A percentile compares a stretch with the other conserved stretches of the same genome.
Conservation (phyloP, 257 asterid genomes). For the Osmanthus fragrans region DNA sequence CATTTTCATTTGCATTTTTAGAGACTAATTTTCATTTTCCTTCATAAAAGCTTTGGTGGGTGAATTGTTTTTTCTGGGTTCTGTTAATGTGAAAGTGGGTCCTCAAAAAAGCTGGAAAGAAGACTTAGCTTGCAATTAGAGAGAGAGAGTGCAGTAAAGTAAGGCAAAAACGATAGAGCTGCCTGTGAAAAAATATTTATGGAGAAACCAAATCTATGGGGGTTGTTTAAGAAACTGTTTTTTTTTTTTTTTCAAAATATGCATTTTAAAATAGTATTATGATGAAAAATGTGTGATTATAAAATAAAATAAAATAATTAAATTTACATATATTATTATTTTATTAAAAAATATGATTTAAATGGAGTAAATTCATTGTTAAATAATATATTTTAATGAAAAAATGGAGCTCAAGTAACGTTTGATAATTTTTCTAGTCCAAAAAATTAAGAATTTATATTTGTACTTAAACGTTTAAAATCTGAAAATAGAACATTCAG, state of each 20-base stretch:
- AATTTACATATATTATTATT: no score
- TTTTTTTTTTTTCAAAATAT: no score
- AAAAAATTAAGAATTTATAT: no score
- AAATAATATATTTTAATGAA: no score
- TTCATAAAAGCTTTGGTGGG: constrained; percentile 35
- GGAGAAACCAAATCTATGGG: neutral
- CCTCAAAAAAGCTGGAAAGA: constrained; percentile 53
- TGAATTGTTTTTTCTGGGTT: constrained; percentile 53
- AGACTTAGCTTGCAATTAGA: constrained; percentile 66
- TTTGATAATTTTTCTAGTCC: neutral
- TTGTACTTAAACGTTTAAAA: constrained; percentile 11
- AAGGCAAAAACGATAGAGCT: constrained; percentile 34
- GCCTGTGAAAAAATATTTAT: constrained; percentile 10
- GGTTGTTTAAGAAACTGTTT: no score
- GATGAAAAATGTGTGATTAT: no score
- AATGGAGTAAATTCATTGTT: no score
- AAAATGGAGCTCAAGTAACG: neutral
- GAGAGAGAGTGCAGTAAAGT: constrained; percentile 29
- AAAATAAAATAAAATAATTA: no score
- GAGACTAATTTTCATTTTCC: constrained; percentile 18
- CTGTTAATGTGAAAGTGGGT: constrained; percentile 44
- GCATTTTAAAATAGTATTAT: no score
- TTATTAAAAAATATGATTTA: no score
- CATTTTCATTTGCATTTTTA: constrained; percentile 13
- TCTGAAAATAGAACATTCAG: constrained; percentile 25